phyloP scores from a whole-genome alignment of 2,329 filamentous ascomycete species.

The Trichoderma asperellum region DNA sequence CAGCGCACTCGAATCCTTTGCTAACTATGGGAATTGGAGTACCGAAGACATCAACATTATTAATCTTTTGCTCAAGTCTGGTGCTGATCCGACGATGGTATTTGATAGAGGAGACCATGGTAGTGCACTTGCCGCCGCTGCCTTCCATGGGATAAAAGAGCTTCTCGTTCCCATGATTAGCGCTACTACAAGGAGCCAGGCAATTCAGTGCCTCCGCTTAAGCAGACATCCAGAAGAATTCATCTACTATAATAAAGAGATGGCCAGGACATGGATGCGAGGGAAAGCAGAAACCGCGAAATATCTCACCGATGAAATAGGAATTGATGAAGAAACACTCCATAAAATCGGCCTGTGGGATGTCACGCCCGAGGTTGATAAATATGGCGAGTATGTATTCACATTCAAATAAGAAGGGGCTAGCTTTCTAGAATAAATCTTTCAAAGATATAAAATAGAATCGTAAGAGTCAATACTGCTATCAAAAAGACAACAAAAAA shows the following conservation, averaged over 20 bases:
- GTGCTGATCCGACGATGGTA: constrained; percentile 2
- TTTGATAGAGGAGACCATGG: neutral
- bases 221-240: neutral
- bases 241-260: neutral
- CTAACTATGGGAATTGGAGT: no score
- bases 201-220: neutral
- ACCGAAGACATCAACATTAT: fast-evolving
- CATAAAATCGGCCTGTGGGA: neutral
- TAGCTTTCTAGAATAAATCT: neutral
- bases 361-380: neutral
- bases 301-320: constrained; percentile 10
- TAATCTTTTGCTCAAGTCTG: neutral
- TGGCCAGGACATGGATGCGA: neutral
- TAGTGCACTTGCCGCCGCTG: constrained; percentile 22
- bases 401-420: no score
- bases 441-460: constrained; percentile 12
- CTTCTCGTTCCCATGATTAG: neutral
- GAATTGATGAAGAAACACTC: constrained; percentile 10
- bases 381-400: no score
- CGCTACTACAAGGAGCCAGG: neutral
- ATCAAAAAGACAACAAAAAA: constrained; percentile 7
- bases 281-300: neutral
- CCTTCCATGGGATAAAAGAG: neutral
- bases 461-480: constrained; percentile 28
- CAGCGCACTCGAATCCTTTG: neutral